A percentile compares a stretch with the other conserved stretches of the same genome.
Evolutionary conservation across 192 early-diverging fungal species (phyloP).

Genomic region (Thamnidium elegans): DNA sequence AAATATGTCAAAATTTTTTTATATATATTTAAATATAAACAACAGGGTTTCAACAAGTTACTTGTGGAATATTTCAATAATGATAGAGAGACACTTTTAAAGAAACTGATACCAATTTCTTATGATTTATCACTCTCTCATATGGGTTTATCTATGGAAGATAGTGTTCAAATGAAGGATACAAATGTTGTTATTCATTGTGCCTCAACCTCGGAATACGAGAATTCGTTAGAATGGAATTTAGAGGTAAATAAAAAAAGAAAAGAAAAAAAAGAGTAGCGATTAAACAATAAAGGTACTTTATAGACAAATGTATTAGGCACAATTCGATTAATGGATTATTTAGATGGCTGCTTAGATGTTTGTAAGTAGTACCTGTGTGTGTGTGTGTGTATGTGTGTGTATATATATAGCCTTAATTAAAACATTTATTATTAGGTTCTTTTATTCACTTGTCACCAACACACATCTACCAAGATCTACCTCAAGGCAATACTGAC

Average conservation of each 20-base stretch:
- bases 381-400: too few relatives aligned
- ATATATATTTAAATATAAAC: slow-evolving; percentile 16
- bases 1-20: slow-evolving; percentile 26
- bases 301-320: slow-evolving; percentile 29
- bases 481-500: slow-evolving; percentile 12
- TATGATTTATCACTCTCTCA: slow-evolving; percentile 41
- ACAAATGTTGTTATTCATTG: slow-evolving; percentile 44
- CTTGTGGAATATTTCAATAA: slow-evolving; percentile 3
- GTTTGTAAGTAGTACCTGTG: not conserved
- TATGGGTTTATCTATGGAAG: slow-evolving; percentile 38
- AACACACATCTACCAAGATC: slow-evolving; percentile 20
- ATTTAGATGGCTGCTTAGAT: slow-evolving; percentile 9
- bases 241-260: slow-evolving; percentile 16
- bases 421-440: slow-evolving; percentile 2
- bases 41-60: slow-evolving; percentile 30
- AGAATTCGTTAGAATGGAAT: slow-evolving; percentile 42
- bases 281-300: too few relatives aligned
- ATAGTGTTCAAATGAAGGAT: slow-evolving; percentile 33
- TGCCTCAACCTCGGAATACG: slow-evolving; percentile 45
- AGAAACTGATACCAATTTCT: slow-evolving; percentile 44
- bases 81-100: slow-evolving; percentile 1
- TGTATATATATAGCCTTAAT: not conserved
- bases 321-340: slow-evolving; percentile 34
- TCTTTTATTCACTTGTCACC: slow-evolving; percentile 33
- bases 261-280: too few relatives aligned